Evolutionary conservation across 768 basidiomycete genomes (phyloP).

Genomic region (Amanita pseudoporphyria): DNA sequence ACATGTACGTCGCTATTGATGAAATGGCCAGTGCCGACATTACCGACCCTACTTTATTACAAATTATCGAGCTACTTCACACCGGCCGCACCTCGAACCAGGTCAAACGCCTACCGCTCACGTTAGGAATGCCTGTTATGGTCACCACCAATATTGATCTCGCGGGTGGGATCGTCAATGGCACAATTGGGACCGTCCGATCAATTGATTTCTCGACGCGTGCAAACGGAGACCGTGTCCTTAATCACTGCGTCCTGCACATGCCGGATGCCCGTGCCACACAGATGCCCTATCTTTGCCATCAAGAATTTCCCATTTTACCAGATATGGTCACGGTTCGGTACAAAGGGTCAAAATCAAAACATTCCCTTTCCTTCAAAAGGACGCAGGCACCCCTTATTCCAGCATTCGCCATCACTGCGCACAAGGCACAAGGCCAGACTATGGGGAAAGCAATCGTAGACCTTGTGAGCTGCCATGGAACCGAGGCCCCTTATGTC

Average conservation of each 20-base stretch:
- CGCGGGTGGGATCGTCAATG: slow-evolving; percentile 20
- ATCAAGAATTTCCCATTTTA: neutral
- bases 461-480: slow-evolving; percentile 21
- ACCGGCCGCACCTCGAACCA: neutral
- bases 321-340: neutral
- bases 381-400: slow-evolving; percentile 25
- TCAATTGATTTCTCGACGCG: neutral
- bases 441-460: slow-evolving; percentile 20
- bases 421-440: slow-evolving; percentile 30
- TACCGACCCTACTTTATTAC: neutral
- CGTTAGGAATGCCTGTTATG: slow-evolving; percentile 28
- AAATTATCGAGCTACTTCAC: neutral
- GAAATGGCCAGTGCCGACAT: neutral
- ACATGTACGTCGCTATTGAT: neutral
- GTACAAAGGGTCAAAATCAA: slow-evolving; percentile 7
- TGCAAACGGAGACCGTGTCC: neutral
- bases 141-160: slow-evolving; percentile 29
- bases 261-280: neutral
- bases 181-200: slow-evolving; percentile 27
- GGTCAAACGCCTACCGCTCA: neutral
- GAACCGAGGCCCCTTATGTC: slow-evolving; percentile 22
- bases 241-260: neutral
- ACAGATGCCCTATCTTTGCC: neutral
- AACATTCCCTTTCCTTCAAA: slow-evolving; percentile 13
- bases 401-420: slow-evolving; percentile 31